Evolutionary conservation across 805 yeast species (phyloP).

Genomic region (Jamesozyma gamospora): DNA sequence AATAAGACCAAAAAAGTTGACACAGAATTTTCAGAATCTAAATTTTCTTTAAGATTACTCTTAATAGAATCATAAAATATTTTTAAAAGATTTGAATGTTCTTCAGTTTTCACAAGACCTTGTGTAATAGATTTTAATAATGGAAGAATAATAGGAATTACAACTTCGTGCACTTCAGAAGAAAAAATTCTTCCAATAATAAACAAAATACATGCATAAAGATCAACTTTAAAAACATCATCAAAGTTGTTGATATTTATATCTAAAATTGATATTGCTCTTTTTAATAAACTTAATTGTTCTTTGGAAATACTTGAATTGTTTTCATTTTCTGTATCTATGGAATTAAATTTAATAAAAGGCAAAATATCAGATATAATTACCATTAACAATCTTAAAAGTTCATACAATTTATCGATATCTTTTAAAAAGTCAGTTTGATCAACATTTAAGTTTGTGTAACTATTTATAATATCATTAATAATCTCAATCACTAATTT

Average conservation of each 20-base stretch:
- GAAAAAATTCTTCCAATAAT: conserved; percentile 50
- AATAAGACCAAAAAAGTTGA: conserved; percentile 37
- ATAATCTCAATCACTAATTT: conserved; percentile 45
- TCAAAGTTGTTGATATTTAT: conserved; percentile 60
- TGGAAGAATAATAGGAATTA: conserved; percentile 45
- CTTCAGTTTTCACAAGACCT: conserved; percentile 23
- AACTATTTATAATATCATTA: conserved; percentile 41
- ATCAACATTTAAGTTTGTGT: conserved; percentile 19
- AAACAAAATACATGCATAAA: conserved; percentile 59
- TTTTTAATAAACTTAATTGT: conserved; percentile 38
- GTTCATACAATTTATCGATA: conserved; percentile 74
- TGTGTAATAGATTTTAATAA: conserved; percentile 38
- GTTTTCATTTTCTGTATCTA: conserved; percentile 1
- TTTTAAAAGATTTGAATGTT: conserved; percentile 22
- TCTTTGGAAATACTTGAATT: conserved; percentile 7
- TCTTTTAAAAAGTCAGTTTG: conserved; percentile 41
- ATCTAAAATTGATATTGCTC: conserved; percentile 42
- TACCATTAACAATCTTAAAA: conserved; percentile 57
- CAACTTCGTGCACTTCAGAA: conserved; percentile 30
- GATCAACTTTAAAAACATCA: conserved; percentile 54
- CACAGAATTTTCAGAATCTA: conserved; percentile 30
- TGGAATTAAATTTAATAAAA: conserved; percentile 39
- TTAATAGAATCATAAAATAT: conserved; percentile 33
- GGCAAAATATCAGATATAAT: conserved; percentile 55
- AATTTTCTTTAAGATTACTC: conserved; percentile 9